These are phyloP conservation scores for Talaromyces sp. DNA, from an alignment of 2,329 filamentous ascomycete species.

Conservation along the genomic window DNA sequence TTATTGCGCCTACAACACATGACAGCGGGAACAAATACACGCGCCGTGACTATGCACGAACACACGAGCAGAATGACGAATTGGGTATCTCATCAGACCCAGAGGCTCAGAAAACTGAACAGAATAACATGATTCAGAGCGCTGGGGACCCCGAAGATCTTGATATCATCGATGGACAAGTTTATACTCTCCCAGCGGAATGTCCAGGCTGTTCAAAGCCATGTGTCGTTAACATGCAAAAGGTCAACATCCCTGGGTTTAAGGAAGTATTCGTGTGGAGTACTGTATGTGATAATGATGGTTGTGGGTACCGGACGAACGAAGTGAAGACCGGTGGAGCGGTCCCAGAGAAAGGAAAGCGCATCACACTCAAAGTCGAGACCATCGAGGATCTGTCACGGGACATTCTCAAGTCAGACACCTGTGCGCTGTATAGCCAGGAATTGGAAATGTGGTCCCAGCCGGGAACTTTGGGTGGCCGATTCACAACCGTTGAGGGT, in stretches of 20 bases:
- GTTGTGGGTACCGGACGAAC: slow-evolving; percentile 90
- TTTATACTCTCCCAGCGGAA: slow-evolving; percentile 85
- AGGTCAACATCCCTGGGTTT: slow-evolving; percentile 97
- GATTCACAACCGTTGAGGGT: slow-evolving; percentile 96
- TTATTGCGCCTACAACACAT: slow-evolving; percentile 77
- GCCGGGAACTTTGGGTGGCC: slow-evolving; percentile 87
- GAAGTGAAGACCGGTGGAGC: slow-evolving; percentile 97
- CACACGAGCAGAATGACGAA: slow-evolving; percentile 76
- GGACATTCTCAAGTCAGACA: slow-evolving; percentile 95
- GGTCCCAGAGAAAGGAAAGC: slow-evolving; percentile 78
- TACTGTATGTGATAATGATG: slow-evolving; percentile 79
- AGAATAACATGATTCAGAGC: slow-evolving; percentile 20
- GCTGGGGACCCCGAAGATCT: slow-evolving; percentile 61
- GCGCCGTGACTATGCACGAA: slow-evolving; percentile 77
- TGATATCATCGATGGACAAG: slow-evolving; percentile 86
- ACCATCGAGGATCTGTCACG: slow-evolving; percentile 70
- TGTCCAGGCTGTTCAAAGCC: slow-evolving; percentile 86
- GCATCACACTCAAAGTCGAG: slow-evolving; percentile 71
- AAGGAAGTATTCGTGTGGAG: slow-evolving; percentile 96
- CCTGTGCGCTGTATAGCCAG: slow-evolving; percentile 77
- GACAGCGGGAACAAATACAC: slow-evolving; percentile 83
- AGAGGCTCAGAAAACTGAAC: slow-evolving; percentile 28
- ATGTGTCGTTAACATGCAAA: slow-evolving; percentile 95
- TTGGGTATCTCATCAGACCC: slow-evolving; percentile 63
- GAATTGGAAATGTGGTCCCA: slow-evolving; percentile 85